A percentile compares a stretch with the other conserved stretches of the same genome.
Evolutionary conservation across 306 rosid genomes (phyloP).

Genomic region (Oxytropis ochrocephala): DNA sequence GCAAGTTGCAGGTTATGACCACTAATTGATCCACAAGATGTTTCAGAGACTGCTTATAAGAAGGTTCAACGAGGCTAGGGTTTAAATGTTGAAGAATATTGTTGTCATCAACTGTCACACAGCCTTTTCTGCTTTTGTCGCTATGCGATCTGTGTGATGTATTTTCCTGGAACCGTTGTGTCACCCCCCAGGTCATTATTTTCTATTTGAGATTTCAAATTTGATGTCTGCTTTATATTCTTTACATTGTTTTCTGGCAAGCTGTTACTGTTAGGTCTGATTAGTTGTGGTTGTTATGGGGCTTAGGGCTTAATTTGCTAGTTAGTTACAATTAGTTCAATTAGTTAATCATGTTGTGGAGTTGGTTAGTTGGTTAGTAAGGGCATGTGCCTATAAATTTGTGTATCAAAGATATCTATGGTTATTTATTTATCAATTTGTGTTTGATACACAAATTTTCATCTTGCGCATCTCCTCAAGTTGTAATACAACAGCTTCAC

Average conservation of each 20-base stretch:
- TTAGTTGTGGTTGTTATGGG: too few species aligned
- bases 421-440: too few species aligned
- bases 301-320: too few species aligned
- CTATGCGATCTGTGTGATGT: background rate
- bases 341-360: too few species aligned
- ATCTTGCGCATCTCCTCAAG: conserved; percentile 46
- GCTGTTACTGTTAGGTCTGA: too few species aligned
- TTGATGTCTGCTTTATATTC: background rate
- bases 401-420: too few species aligned
- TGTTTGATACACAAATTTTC: too few species aligned
- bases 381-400: too few species aligned
- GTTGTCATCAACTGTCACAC: background rate
- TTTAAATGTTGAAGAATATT: background rate
- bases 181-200: background rate
- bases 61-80: background rate
- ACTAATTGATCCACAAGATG: background rate
- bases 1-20: background rate
- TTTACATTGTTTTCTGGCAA: background rate
- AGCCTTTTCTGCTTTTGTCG: background rate
- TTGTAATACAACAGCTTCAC: conserved; percentile 34
- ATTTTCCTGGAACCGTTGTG: background rate
- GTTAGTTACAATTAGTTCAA: too few species aligned
- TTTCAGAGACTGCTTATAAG: background rate
- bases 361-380: too few species aligned
- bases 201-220: background rate